A percentile compares a stretch with the other conserved stretches of the same genome.
Conservation (phyloP, 176 grass and related monocot species). For the Paspalum vaginatum region DNA sequence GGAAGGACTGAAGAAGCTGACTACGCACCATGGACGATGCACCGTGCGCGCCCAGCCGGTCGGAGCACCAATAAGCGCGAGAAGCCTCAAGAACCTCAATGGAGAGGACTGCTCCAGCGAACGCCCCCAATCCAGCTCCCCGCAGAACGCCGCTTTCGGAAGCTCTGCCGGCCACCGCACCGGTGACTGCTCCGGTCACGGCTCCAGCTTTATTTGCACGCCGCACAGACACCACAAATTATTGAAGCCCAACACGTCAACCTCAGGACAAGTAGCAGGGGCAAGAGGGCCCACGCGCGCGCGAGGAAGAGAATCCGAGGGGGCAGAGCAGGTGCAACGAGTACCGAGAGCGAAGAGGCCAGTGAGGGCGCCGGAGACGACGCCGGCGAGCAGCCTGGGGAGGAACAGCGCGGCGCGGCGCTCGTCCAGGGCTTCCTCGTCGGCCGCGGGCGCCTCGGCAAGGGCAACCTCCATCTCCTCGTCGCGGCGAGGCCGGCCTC, state of each 20-base stretch:
- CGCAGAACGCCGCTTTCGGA: conserved; percentile 69
- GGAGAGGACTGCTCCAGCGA: conserved; percentile 75
- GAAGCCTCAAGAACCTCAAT: conserved; percentile 78
- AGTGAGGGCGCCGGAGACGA: conserved; percentile 67
- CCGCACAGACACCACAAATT: conserved; percentile 8
- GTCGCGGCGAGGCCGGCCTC: not conserved
- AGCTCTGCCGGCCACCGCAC: conserved; percentile 66
- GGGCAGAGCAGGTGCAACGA: not conserved
- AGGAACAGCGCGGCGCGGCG: conserved; percentile 42
- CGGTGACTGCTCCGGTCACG: conserved; percentile 66
- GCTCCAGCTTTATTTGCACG: conserved; percentile 54
- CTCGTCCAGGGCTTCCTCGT: conserved; percentile 40
- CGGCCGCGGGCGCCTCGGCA: conserved; percentile 7
- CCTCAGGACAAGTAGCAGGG: not conserved
- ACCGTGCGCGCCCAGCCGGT: conserved; percentile 40
- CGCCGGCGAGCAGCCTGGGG: conserved; percentile 63
- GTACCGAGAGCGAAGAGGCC: conserved; percentile 71
- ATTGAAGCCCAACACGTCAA: not conserved
- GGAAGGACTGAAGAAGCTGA: conserved; percentile 30
- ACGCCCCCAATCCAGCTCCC: conserved; percentile 64
- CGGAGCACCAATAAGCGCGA: conserved; percentile 73
- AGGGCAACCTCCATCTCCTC: conserved; percentile 54
- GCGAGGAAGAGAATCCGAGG: too few species aligned
- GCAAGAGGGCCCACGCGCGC: not conserved
- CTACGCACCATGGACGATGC: conserved; percentile 80